Evolutionary conservation across 1,284 basidiomycete genomes (phyloP).

Genomic region (Ceratobasidium papillatum): DNA sequence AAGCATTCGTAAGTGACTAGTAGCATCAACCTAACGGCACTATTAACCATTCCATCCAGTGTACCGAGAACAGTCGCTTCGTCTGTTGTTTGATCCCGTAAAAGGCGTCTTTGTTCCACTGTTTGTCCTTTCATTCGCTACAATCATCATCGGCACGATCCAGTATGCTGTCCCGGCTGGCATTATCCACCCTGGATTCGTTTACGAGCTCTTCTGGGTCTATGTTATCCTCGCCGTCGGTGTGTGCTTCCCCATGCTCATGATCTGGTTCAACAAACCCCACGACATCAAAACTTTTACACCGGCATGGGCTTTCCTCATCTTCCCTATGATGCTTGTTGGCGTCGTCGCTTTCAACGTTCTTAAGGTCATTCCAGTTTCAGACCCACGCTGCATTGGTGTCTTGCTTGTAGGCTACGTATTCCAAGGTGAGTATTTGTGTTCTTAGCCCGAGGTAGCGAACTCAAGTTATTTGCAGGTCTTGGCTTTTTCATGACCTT

Average conservation of each 20-base stretch:
- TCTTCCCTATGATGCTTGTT: slow-evolving; percentile 40
- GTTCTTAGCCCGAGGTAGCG: too few relatives aligned
- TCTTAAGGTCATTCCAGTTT: slow-evolving; percentile 36
- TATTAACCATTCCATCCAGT: slow-evolving; percentile 15
- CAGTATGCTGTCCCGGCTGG: slow-evolving; percentile 43
- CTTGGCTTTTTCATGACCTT: slow-evolving; percentile 45
- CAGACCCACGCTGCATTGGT: slow-evolving; percentile 38
- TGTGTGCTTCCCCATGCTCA: slow-evolving; percentile 39
- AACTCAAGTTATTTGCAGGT: slow-evolving; percentile 6
- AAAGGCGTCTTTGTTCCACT: slow-evolving; percentile 45
- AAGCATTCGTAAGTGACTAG: slow-evolving; percentile 23
- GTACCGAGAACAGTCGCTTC: slow-evolving; percentile 35
- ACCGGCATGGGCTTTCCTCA: slow-evolving; percentile 44
- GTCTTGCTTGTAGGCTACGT: slow-evolving; percentile 40
- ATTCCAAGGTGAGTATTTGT: slow-evolving; percentile 42
- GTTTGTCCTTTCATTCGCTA: slow-evolving; percentile 41
- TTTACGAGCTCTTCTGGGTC: slow-evolving; percentile 38
- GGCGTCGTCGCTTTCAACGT: slow-evolving; percentile 37
- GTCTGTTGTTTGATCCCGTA: slow-evolving; percentile 41
- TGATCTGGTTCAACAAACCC: slow-evolving; percentile 43
- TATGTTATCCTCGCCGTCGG: slow-evolving; percentile 35
- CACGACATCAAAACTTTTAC: slow-evolving; percentile 44
- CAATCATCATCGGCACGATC: slow-evolving; percentile 43
- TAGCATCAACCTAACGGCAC: too few relatives aligned
- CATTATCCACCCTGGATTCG: slow-evolving; percentile 35